Percentiles rank a stretch among this genome's conserved stretches.
These are phyloP conservation scores for Remersonia thermophila DNA, from an alignment of 2,329 filamentous ascomycete species.

Conservation along the genomic window DNA sequence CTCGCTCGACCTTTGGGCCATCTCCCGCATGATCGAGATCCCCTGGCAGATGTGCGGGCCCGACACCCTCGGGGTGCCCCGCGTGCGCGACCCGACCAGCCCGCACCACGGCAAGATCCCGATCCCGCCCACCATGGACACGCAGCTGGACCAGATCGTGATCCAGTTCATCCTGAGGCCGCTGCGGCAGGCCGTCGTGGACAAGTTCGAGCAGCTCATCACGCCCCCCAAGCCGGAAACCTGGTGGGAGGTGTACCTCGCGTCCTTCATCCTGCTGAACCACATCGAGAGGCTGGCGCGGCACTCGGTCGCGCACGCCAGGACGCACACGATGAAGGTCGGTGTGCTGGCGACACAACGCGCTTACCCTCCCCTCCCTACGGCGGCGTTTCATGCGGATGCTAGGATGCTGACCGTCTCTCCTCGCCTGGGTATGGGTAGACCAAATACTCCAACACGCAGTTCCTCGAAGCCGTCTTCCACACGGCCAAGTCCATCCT, in stretches of 20 bases:
- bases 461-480: constrained; percentile 15
- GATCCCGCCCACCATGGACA: constrained; percentile 17
- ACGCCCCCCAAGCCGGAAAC: constrained; percentile 10
- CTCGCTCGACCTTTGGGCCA: constrained; percentile 13
- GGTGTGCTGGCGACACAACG: neutral
- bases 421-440: too few relatives aligned
- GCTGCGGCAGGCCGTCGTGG: constrained; percentile 8
- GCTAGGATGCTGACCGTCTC: too few relatives aligned
- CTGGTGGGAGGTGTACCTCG: constrained; percentile 17
- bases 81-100: constrained; percentile 7
- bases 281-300: constrained; percentile 15
- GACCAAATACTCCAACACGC: constrained; percentile 15
- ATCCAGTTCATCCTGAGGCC: constrained; percentile 12
- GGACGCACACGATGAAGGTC: constrained; percentile 13
- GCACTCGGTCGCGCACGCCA: constrained; percentile 14
- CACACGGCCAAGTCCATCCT: constrained; percentile 16
- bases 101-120: constrained; percentile 13
- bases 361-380: too few relatives aligned
- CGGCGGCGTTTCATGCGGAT: too few relatives aligned
- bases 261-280: constrained; percentile 15
- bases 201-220: constrained; percentile 12
- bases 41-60: constrained; percentile 15
- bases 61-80: constrained; percentile 12
- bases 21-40: constrained; percentile 16
- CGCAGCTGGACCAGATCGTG: constrained; percentile 16